A percentile compares a stretch with the other conserved stretches of the same genome.
Evolutionary conservation across 1,139 yeast species (phyloP).

Genomic region (Blastobotrys capitulatus): DNA sequence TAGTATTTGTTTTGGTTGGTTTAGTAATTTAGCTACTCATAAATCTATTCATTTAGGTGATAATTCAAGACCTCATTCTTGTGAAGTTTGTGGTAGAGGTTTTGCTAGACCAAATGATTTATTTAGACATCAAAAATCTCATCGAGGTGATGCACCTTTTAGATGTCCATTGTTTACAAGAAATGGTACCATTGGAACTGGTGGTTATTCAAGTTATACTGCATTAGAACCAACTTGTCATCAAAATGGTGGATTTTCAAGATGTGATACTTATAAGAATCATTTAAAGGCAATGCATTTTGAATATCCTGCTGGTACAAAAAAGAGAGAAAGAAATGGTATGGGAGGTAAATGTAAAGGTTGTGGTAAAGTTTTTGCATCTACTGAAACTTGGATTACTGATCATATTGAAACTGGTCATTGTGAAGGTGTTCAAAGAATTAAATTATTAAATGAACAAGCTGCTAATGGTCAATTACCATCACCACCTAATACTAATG

Average conservation of each 20-base stretch:
- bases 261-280: slow-evolving; percentile 89
- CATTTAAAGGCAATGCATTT: slow-evolving; percentile 88
- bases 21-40: slow-evolving; percentile 81
- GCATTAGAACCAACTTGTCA: slow-evolving; percentile 46
- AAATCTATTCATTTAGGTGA: slow-evolving; percentile 74
- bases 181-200: slow-evolving; percentile 12
- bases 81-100: slow-evolving; percentile 73
- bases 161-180: slow-evolving; percentile 31
- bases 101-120: slow-evolving; percentile 86
- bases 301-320: slow-evolving; percentile 82
- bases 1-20: slow-evolving; percentile 69
- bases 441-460: slow-evolving; percentile 6
- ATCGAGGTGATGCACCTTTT: slow-evolving; percentile 39
- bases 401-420: slow-evolving; percentile 55
- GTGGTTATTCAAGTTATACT: slow-evolving; percentile 8
- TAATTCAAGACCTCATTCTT: slow-evolving; percentile 68
- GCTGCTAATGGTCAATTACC: neutral
- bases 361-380: slow-evolving; percentile 59
- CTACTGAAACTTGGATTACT: slow-evolving; percentile 74
- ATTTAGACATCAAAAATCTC: slow-evolving; percentile 77
- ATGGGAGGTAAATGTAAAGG: slow-evolving; percentile 72
- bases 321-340: slow-evolving; percentile 64
- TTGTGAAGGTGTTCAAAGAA: slow-evolving; percentile 25
- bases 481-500: too few relatives aligned
- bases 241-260: slow-evolving; percentile 72